Base-by-base conservation (phyloP, 129 eudicot species). In the Artemisia annua region DNA sequence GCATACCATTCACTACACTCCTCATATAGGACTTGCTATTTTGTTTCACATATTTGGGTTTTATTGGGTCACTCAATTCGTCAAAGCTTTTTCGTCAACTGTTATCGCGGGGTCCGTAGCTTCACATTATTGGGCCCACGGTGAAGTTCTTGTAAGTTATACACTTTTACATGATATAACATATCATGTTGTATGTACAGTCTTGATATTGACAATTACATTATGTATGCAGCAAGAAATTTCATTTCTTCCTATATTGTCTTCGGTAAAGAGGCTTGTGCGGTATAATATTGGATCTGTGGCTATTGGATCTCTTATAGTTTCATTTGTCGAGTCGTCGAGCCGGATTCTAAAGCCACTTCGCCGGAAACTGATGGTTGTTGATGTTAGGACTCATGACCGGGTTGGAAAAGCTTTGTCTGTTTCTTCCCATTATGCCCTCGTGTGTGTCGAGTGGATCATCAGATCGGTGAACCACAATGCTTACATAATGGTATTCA, bases 91-190 rank as follows among this genome's bases (percentile, higher is more conserved):
- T 75, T 94, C 98, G 61, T 90, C 98, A 46, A 94, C 98, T 2
- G 96, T 88, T 7, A 81, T 94, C 54, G 97, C 98, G 0, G 98
- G 98, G 11, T 90, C 97, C 51, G 98, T 94, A 72, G 98, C 98
- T 83, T 92, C 98, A 18, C 87, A 92, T 75, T 92, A 92, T 79
- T 92, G 98, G 96, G 89, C 90, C 70, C 95, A 83, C 3, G 93
- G 88, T 15, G 97, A 86, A 79, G 69, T 86, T 48, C 84, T 88
- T 84, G 97, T 94, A 81, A 88, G 97, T 20, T 52, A 24, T 75
- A 59, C 46, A 60, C 67, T 43, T 71, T 46, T 56, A 11, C 24
- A 1, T 24, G 19, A 26, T 55, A 52, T 20, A 14, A 68, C 22
- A 68, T 26, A 46, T 26, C 72, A 49, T 68, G 22, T 0, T 35